Evolutionary conservation across 345 rosid species (phyloP).

Genomic region (Erysimum cheiranthoides): DNA sequence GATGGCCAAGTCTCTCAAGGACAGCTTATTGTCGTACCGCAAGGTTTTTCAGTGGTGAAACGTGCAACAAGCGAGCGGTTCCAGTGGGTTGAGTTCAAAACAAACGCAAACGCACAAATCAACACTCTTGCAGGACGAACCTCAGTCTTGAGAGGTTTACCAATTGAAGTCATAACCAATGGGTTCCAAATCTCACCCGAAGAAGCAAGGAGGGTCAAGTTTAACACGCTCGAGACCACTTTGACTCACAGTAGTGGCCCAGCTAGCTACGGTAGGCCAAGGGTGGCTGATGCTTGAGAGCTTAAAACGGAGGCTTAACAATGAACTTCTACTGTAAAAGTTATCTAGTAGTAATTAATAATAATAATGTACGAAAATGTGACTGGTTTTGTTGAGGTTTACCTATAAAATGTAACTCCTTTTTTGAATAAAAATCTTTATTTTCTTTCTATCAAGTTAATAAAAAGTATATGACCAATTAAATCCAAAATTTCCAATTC

Average conservation of each 20-base stretch:
- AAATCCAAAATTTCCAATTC: neutral
- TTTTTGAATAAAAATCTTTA: constrained; percentile 32
- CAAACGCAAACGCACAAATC: constrained; percentile 51
- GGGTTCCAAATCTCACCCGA: constrained; percentile 41
- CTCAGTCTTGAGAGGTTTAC: constrained; percentile 43
- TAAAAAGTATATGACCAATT: no score
- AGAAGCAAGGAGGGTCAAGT: constrained; percentile 45
- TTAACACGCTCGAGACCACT: constrained; percentile 45
- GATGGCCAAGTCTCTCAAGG: constrained; percentile 61
- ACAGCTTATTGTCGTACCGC: constrained; percentile 65
- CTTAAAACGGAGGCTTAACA: neutral
- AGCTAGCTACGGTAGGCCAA: constrained; percentile 33
- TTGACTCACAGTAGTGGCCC: constrained; percentile 44
- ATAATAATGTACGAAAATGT: constrained; percentile 25
- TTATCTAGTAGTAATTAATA: constrained; percentile 21
- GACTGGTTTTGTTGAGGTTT: constrained; percentile 45
- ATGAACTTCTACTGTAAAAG: constrained; percentile 13
- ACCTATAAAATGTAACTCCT: constrained; percentile 28
- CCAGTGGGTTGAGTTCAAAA: constrained; percentile 73
- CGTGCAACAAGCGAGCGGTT: constrained; percentile 55
- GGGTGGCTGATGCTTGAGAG: constrained; percentile 23
- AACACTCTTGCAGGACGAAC: constrained; percentile 47
- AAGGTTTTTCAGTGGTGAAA: constrained; percentile 63
- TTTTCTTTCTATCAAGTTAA: no score
- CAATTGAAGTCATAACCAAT: constrained; percentile 35